Evolutionary conservation across 1,284 basidiomycete genomes (phyloP), one percentile per base, ranked within the genome.

Genomic region (Xerocomus nothofagi): DNA sequence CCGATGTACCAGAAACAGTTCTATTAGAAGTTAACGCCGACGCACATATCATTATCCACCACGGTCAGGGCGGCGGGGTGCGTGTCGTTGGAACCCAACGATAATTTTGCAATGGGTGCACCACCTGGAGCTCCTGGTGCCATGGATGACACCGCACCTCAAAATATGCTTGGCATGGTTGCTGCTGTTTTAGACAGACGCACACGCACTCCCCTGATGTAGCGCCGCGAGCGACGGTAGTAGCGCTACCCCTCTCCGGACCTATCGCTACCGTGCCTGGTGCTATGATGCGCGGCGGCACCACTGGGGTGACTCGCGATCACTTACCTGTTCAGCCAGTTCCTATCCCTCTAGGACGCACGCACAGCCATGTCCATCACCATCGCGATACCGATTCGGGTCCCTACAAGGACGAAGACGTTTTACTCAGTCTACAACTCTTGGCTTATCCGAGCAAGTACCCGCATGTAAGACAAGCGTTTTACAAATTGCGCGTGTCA

Each of bases 401-500:
- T 0, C 82, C 82, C 17, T 98, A 95, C 71, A 83, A 93, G 26
- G 95, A 99, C 65, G 95, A 98, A 64, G 95, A 98, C 60, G 93
- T 99, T 0, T 73, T 99, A 3, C 80, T 97, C 15, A 85, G 88
- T 21, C 73, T 99, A 14, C 96, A 99, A 70, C 81, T 99, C 2
- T 77, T 99, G 0, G 97, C 97, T 7, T 99, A 99, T 64, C 77
- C 98, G 20, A 94, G 91, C 72, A 99, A 99, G 70, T 99, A 99
- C 67, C 93, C 96, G 0, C 96, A 99, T 69, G 95, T 99, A 4
- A 79, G 96, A n/a, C 87, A 94, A 57, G 91, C 94, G 6, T 98
- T 99, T 68, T 98, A 98, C 70, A 90, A 91, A 66, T 84, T 84
- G 1, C 80, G 91, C 1, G 64, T 75, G 18, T 80, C 81, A 14